Evolutionary conservation across 768 basidiomycete species (phyloP).

Genomic region (Daedaleopsis sinensis): DNA sequence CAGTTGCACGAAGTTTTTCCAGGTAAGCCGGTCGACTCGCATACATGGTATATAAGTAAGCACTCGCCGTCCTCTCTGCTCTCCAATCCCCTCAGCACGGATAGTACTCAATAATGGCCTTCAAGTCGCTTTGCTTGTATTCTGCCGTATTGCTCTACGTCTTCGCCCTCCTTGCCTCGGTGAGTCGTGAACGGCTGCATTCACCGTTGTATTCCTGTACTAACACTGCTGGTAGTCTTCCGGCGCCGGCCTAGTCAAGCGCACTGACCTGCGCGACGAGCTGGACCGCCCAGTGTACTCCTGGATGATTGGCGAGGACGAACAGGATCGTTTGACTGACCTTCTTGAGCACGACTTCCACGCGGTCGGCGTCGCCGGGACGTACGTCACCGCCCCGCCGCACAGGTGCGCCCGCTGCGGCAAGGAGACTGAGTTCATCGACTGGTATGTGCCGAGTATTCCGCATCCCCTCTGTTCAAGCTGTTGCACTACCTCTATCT

Average conservation of each 20-base stretch:
- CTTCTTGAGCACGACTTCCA: constrained; percentile 16
- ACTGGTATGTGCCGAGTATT: constrained; percentile 8
- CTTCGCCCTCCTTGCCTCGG: neutral
- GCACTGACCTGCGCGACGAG: neutral
- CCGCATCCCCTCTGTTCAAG: too few species aligned
- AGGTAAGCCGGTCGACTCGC: too few species aligned
- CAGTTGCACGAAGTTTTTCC: too few species aligned
- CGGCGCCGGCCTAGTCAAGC: neutral
- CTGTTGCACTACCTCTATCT: neutral
- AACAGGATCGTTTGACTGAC: constrained; percentile 7
- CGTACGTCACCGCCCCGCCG: constrained; percentile 6
- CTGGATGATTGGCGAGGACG: constrained; percentile 6
- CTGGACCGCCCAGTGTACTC: neutral
- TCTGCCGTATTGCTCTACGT: neutral
- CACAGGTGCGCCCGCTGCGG: constrained; percentile 12
- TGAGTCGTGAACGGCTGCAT: neutral
- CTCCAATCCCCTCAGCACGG: too few species aligned
- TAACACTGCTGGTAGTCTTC: neutral
- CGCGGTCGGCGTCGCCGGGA: constrained; percentile 1
- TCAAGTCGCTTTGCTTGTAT: neutral
- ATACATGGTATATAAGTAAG: too few species aligned
- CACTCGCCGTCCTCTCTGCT: too few species aligned
- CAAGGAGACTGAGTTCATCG: constrained; percentile 22
- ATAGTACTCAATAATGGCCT: neutral
- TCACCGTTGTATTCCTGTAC: neutral